Evolutionary conservation across 2,329 filamentous ascomycete species (phyloP), one percentile per base, ranked within the genome.

Genomic region (Fusarium nelsonii): DNA sequence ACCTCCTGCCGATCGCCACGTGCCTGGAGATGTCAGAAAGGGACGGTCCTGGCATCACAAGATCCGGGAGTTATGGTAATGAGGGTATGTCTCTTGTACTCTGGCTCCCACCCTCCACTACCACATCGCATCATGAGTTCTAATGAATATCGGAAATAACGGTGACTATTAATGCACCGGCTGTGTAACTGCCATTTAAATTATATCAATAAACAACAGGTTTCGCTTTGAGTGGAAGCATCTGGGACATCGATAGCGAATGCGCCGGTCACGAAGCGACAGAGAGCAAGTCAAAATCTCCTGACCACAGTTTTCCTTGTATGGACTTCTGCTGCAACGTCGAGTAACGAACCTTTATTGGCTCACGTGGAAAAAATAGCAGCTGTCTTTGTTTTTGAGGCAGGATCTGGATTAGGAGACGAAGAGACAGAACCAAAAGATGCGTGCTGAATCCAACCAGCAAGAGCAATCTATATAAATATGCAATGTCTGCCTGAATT

Each of bases 401-500:
- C 11, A 34, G 7, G 3, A 8, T n/a, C 12, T 6, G 2, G 14
- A 57, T 57, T 10, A 49, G 48, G 30, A 12, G 58, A 39, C 10
- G 3, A 46, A 14, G 10, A 33, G 6, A 7, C 0, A 50, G 51
- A 40, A 28, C 15, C 20, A 30, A 14, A 14, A 44, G 15, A n/a
- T 23, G 8, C 12, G 6, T 7, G 4, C 5, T 20, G 4, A 32
- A 18, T 23, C 9, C 0, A 6, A 15, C 12, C 6, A 23, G 11
- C 12, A 40, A 45, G n/a, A 51, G 1, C 3, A 41, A 8, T 36
- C 8, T 18, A 58, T 63, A 64, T 39, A 64, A 63, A 64, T 63
- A 64, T 41, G 6, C 33, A 41, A 36, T 41, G n/a, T 11, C 14
- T 23, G 9, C 44, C 23, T 28, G 7, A n/a, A 0, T 28, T 3